These are phyloP conservation scores for Rhododendron ferrugineum DNA, from an alignment of 148 eudicot species.

Conservation along the genomic window DNA sequence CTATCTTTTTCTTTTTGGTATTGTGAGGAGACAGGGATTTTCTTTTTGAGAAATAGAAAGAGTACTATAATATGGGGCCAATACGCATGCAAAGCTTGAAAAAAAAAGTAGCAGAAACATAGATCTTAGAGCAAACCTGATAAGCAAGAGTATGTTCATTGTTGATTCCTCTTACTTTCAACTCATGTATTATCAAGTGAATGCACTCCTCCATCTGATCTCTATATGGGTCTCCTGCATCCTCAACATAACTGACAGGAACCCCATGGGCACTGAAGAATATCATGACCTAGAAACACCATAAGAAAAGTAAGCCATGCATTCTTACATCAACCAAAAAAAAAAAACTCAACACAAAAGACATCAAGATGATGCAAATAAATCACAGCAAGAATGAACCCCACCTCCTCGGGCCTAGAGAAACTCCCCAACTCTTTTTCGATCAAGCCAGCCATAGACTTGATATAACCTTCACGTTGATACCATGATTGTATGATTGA, in stretches of 20 bases:
- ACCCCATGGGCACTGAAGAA: conserved; percentile 99
- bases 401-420: conserved; percentile 69
- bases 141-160: conserved; percentile 86
- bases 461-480: conserved; percentile 87
- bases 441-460: conserved; percentile 95
- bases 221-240: conserved; percentile 94
- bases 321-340: background rate
- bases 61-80: background rate
- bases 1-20: background rate
- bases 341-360: background rate
- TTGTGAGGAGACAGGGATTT: background rate
- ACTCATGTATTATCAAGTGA: conserved; percentile 79
- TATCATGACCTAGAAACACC: conserved; percentile 66
- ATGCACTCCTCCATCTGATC: conserved; percentile 99
- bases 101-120: background rate
- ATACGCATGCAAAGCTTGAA: conserved; percentile 1
- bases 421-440: conserved; percentile 74
- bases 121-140: conserved; percentile 47
- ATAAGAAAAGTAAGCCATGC: background rate
- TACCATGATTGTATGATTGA: conserved; percentile 93
- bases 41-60: background rate
- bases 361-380: conserved; percentile 6
- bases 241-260: conserved; percentile 90
- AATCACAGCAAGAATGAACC: conserved; percentile 13
- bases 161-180: conserved; percentile 70